A percentile compares a stretch with the other conserved stretches of the same genome.
Conservation (phyloP, 2,329 filamentous ascomycete species). For the Stylonectria norvegica region DNA sequence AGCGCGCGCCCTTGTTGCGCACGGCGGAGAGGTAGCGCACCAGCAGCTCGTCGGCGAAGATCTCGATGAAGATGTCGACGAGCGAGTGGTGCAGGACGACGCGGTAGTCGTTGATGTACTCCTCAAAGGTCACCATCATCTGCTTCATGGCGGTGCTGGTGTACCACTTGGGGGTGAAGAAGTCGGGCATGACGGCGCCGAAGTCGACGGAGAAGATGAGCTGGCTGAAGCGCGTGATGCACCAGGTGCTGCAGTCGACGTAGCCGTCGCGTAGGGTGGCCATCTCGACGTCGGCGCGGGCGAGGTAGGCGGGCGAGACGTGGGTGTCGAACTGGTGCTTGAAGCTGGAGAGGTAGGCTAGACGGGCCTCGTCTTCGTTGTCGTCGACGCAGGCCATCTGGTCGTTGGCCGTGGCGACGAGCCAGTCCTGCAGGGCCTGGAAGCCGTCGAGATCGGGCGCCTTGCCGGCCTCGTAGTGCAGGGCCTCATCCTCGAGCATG, state of each 20-base stretch:
- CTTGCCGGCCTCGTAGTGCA: constrained; percentile 62
- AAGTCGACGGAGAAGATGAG: constrained; percentile 93
- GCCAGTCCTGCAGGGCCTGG: constrained; percentile 89
- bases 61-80: constrained; percentile 87
- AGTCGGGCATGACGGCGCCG: constrained; percentile 73
- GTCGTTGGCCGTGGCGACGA: constrained; percentile 94
- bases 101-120: constrained; percentile 87
- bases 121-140: constrained; percentile 91
- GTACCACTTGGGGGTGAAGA: constrained; percentile 94
- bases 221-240: constrained; percentile 79
- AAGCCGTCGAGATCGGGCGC: constrained; percentile 60
- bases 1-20: constrained; percentile 85
- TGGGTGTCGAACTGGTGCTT: constrained; percentile 76
- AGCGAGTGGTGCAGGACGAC: constrained; percentile 81
- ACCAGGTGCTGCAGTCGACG: constrained; percentile 91
- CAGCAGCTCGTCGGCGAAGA: constrained; percentile 87
- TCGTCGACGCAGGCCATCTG: constrained; percentile 98
- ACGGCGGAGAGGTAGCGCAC: constrained; percentile 79
- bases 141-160: constrained; percentile 80
- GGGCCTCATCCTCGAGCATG: constrained; percentile 81
- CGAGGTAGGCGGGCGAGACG: constrained; percentile 76
- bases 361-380: constrained; percentile 68
- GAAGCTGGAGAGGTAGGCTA: constrained; percentile 85
- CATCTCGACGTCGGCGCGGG: constrained; percentile 70
- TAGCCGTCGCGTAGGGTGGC: constrained; percentile 81